phyloP scores from a whole-genome alignment of 176 grass and related monocot species.

The Bothriochloa decipiens region DNA sequence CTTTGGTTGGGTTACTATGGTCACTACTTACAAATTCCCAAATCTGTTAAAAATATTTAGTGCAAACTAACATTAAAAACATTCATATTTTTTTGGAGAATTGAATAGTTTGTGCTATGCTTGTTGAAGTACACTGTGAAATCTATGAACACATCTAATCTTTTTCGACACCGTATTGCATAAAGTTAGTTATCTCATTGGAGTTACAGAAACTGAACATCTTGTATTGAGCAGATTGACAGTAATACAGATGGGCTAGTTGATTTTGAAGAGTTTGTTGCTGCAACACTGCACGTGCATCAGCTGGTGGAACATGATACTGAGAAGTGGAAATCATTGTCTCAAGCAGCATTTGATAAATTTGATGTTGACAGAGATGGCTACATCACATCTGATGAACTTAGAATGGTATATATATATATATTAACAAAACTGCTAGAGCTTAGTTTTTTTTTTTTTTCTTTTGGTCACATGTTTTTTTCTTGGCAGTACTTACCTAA shows the following conservation, averaged over 20 bases:
- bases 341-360: conserved; percentile 86
- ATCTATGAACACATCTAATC: background rate
- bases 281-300: conserved; percentile 89
- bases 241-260: conserved; percentile 94
- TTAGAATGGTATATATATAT: conserved; percentile 76
- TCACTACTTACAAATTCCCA: background rate
- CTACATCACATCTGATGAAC: conserved; percentile 93
- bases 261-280: conserved; percentile 94
- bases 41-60: background rate
- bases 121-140: background rate
- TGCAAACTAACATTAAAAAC: background rate
- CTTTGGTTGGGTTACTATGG: background rate
- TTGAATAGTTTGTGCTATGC: background rate
- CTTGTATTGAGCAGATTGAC: conserved; percentile 67
- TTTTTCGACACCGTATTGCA: background rate
- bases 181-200: conserved; percentile 27
- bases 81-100: background rate
- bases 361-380: conserved; percentile 91
- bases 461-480: background rate
- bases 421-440: background rate
- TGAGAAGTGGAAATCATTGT: conserved; percentile 79
- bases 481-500: conserved; percentile 3
- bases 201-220: background rate
- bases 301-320: conserved; percentile 86
- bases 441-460: background rate